These are phyloP conservation scores for Acorus gramineus DNA, from an alignment of 106 monocot species.

Conservation along the genomic window DNA sequence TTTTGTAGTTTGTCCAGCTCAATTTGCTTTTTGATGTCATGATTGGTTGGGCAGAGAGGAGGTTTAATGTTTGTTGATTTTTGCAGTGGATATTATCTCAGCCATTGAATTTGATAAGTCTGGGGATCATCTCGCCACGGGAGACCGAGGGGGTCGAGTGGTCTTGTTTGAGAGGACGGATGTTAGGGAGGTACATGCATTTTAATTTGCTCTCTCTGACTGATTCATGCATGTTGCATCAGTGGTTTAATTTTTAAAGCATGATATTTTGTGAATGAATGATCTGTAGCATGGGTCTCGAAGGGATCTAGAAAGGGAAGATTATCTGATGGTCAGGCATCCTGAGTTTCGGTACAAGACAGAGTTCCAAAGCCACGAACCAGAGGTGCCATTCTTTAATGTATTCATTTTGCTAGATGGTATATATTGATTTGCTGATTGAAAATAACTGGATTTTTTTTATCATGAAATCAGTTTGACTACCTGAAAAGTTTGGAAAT, in stretches of 20 bases:
- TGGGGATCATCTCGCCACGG: slow-evolving; percentile 29
- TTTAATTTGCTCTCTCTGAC: background rate
- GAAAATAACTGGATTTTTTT: background rate
- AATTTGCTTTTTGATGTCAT: no score
- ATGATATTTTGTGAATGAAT: background rate
- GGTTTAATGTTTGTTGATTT: background rate
- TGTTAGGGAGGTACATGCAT: slow-evolving; percentile 9
- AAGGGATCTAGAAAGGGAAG: slow-evolving; percentile 13
- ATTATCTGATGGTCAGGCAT: slow-evolving; percentile 9
- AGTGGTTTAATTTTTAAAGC: background rate
- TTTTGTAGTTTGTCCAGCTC: no score
- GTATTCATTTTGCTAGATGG: background rate
- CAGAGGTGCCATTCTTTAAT: slow-evolving; percentile 17
- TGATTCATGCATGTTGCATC: background rate
- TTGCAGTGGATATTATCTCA: slow-evolving; percentile 27
- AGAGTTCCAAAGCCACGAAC: slow-evolving; percentile 33
- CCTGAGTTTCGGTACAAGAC: slow-evolving; percentile 26
- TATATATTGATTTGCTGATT: background rate
- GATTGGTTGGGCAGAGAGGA: no score
- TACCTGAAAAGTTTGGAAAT: slow-evolving; percentile 32
- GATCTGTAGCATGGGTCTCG: slow-evolving; percentile 9
- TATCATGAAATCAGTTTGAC: slow-evolving; percentile 13
- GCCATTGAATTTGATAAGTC: slow-evolving; percentile 28
- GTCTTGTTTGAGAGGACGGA: slow-evolving; percentile 30
- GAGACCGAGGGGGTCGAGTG: slow-evolving; percentile 30